Evolutionary conservation across 148 eudicot species (phyloP), one percentile per base, ranked within the genome.

Genomic region (Silene conica): DNA sequence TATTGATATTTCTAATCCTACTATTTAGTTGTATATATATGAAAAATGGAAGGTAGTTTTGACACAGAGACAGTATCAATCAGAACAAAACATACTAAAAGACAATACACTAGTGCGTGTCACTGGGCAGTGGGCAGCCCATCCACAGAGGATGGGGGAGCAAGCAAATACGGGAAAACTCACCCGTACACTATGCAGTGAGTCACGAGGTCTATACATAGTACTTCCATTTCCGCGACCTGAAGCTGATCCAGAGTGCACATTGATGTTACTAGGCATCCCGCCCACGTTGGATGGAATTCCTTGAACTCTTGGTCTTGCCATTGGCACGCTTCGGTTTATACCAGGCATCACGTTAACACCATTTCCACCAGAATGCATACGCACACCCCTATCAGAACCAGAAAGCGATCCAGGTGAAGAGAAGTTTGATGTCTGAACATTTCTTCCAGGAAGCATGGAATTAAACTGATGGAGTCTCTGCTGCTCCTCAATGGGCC

Each of bases 401-500:
- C 87, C 91, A 58, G 94, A 63, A 70, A 81, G 81, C 67, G 86
- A 75, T 71, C 95, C 95, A 82, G 92, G 75, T 67, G 84, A 62
- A 63, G 89, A 69, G 22, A 78, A 31, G 74, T 79, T 82, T 19
- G 92, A 48, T 63, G 86, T 84, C 38, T 83, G 89, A 74, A 81
- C 72, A 74, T 84, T 92, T 84, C 98, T 88, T 67, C 86, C 85
- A 38, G 92, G 74, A 48, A 88, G 34, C 85, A 84, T 80, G 43
- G 85, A 89, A 79, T 80, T 89, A 71, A 84, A 87, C 74, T 86
- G 88, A 64, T 89, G 93, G 63, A 83, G 65, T 81, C 96, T 89
- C 81, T 89, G 92, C 59, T 86, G 95, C 67, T 94, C 98, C 67
- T 91, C 97, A 54, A 81, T 74, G 50, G 96, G 77, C 82, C 98